Evolutionary conservation across 257 asterid species (phyloP), one percentile per base, ranked within the genome.

Genomic region (Lavandula angustifolia): DNA sequence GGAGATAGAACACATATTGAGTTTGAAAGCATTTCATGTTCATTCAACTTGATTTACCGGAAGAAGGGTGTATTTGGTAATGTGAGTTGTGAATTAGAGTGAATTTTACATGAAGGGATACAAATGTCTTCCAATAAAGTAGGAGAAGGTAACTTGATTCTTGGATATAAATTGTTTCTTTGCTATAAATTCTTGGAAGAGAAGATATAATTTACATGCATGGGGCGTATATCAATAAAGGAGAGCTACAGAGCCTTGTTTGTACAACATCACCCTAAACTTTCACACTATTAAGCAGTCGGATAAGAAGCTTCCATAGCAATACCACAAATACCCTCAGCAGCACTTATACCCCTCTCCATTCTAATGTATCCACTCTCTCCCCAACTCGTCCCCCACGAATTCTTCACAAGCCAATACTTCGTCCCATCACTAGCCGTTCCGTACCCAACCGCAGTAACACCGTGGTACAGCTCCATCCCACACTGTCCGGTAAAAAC

Each of bases 1-100:
- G 90, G 85, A 68, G 94, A 86, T 60, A 68, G 53, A 55, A 38
- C 82, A 2, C 87, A 86, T 55, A 68, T 80, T 0, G 81, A 81
- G 68, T 84, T 79, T 60, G 47, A 47, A 51, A 46, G 69, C n/a
- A 58, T 83, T 8, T 73, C 78, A 12, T n/a, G 52, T 66, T 46
- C 58, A 3, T 56, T 86, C 43, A 67, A 76, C 48, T 68, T 81
- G 79, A 51, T 86, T 54, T 75, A 86, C 40, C 60, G 13, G 50
- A 91, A 80, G 56, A 81, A 80, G 84, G 79, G 27, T 22, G 27
- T 22, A 22, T 22, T 22, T 22, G 27, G 27, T 22, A 22, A 22
- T 22, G 27, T 22, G 27, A 22, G 27, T 22, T 22, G 27, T 22
- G 27, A 22, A 22, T 22, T 22, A 22, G 27, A 22, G 27, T 22